Base-by-base conservation (phyloP, 192 early-diverging fungal genomes). In the Podila clonocystis region DNA sequence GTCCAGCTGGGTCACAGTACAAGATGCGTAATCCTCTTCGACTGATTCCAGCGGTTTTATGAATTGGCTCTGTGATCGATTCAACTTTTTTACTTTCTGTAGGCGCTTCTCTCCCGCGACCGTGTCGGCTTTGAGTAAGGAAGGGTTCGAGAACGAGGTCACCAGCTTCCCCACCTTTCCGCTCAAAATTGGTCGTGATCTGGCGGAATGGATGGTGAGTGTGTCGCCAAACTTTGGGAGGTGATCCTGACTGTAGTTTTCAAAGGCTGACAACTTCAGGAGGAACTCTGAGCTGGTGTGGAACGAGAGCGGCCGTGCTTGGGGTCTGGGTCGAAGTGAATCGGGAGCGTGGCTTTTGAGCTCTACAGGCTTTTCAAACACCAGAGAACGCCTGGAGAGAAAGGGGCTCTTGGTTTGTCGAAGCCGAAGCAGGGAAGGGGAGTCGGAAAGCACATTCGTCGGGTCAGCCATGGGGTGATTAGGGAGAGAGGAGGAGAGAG, bases 81-180 rank as follows among this genome's bases (percentile, higher is more conserved):
- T 3, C 2, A 45, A 45, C 15, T 1, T 45, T 45, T 1, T 45
- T 45, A 0, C 13, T 15, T 45, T 45, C 33, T 45, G 9, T 5
- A 22, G 41, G 1, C 9, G 63, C 31, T 33, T 11, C 63, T 24
- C 20, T 9, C 9, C n/a, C 17, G 20, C 20, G 8, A 33, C 22
- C 38, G 4, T 20, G 7, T 64, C 22, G 36, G 7, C 9, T 30
- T 49, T 63, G 26, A 22, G 20, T 4, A 63, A n/a, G 19, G 33
- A 33, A n/a, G 64, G 45, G 30, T 65, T 70, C 0, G 75, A 77
- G 34, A 66, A 71, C 5, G 75, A 70, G 6, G 24, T 50, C 29
- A 70, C 55, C 41, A 76, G 38, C 36, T 59, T 36, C 17, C 45
- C 57, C 41, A 70, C 67, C 20, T 60, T 76, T 0, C 45, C 52